phyloP scores from a whole-genome alignment of 148 eudicot genomes.

The Bassia scoparia region DNA sequence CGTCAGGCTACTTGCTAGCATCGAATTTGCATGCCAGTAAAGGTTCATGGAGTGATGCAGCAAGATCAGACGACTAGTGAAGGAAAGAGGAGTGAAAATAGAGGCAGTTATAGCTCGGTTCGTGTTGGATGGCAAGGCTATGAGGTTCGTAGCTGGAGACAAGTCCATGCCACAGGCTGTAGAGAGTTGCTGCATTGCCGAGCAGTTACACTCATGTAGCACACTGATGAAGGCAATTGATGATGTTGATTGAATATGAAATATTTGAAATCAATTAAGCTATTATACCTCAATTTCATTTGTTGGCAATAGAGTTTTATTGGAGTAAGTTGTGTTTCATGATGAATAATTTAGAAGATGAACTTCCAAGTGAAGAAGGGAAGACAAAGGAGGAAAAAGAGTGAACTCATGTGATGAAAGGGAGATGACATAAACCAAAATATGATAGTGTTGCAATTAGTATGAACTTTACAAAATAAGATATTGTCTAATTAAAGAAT shows the following conservation, averaged over 20 bases:
- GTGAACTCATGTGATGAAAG: too few species aligned
- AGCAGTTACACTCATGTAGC: slow-evolving; percentile 51
- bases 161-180: slow-evolving; percentile 31
- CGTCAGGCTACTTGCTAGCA: slow-evolving; percentile 66
- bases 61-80: slow-evolving; percentile 54
- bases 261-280: neutral
- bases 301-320: too few species aligned
- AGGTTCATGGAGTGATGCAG: slow-evolving; percentile 65
- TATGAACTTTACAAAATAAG: too few species aligned
- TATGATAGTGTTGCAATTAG: too few species aligned
- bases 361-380: too few species aligned
- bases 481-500: too few species aligned
- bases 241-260: slow-evolving; percentile 17
- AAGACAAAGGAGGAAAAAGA: too few species aligned
- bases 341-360: too few species aligned
- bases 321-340: too few species aligned
- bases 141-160: slow-evolving; percentile 65
- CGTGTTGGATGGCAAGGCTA: slow-evolving; percentile 39
- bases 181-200: slow-evolving; percentile 27
- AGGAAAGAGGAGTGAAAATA: slow-evolving; percentile 52
- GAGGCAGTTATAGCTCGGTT: slow-evolving; percentile 59
- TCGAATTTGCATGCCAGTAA: slow-evolving; percentile 56
- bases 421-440: too few species aligned
- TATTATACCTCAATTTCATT: too few species aligned
- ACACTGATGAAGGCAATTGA: slow-evolving; percentile 24